These are phyloP conservation scores for Metarhizium rileyi DNA, from an alignment of 2,329 filamentous ascomycete species.

Conservation along the genomic window DNA sequence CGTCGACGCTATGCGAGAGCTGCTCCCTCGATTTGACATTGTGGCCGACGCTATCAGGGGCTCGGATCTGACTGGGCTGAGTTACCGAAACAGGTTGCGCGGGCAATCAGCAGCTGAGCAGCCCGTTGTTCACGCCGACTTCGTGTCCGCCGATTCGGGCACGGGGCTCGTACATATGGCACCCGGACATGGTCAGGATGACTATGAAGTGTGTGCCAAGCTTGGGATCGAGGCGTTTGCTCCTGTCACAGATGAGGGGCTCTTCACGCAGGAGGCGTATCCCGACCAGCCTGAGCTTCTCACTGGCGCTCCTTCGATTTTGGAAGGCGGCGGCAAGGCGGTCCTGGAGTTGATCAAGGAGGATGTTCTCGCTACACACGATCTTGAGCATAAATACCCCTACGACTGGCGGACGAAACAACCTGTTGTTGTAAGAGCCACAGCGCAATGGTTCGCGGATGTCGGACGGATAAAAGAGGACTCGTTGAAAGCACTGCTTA, in stretches of 20 bases:
- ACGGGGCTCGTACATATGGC: constrained; percentile 92
- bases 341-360: constrained; percentile 60
- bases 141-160: constrained; percentile 83
- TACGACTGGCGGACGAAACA: constrained; percentile 97
- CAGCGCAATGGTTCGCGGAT: constrained; percentile 96
- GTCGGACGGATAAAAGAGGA: constrained; percentile 70
- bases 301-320: constrained; percentile 57
- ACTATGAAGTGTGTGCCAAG: constrained; percentile 72
- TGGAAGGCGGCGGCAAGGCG: constrained; percentile 56
- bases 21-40: constrained; percentile 41
- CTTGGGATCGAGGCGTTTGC: constrained; percentile 67
- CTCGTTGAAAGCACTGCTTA: constrained; percentile 58
- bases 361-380: constrained; percentile 59
- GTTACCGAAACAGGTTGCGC: constrained; percentile 64
- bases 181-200: constrained; percentile 92
- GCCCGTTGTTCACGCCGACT: constrained; percentile 72
- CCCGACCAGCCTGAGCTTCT: constrained; percentile 58
- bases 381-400: constrained; percentile 83
- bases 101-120: constrained; percentile 47
- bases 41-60: constrained; percentile 52
- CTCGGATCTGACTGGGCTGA: constrained; percentile 51
- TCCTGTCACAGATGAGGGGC: constrained; percentile 72
- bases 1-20: constrained; percentile 46
- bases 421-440: constrained; percentile 83
- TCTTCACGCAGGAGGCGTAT: constrained; percentile 71